Conservation (phyloP, 306 rosid species). For the Senna siamea region DNA sequence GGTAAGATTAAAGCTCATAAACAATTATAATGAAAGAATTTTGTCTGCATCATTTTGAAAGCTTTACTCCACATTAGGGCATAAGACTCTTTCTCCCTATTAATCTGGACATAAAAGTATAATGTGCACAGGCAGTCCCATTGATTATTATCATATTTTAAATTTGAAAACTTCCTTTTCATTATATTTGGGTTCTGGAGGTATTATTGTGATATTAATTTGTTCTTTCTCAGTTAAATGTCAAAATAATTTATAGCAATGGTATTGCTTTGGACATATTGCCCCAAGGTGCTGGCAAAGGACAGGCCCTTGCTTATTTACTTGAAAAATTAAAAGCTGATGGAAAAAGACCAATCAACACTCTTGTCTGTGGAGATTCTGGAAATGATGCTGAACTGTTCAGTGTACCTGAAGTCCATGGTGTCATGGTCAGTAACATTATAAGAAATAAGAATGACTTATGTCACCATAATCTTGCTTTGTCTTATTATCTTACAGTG, state of each 20-base stretch:
- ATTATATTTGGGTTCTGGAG: constrained; percentile 26
- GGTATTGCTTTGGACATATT: constrained; percentile 75
- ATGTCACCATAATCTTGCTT: constrained; percentile 22
- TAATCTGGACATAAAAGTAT: background rate
- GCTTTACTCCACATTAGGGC: background rate
- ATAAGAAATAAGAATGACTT: constrained; percentile 19
- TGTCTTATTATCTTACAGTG: constrained; percentile 19
- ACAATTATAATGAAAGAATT: constrained; percentile 20
- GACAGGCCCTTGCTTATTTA: constrained; percentile 68
- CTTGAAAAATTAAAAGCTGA: constrained; percentile 53
- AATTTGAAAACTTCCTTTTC: constrained; percentile 22
- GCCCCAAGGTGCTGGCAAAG: constrained; percentile 84
- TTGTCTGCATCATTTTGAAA: constrained; percentile 10
- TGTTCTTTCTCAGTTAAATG: constrained; percentile 64
- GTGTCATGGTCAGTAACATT: constrained; percentile 71
- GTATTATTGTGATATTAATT: constrained; percentile 24
- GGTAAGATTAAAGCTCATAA: constrained; percentile 51
- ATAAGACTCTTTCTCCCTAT: background rate
- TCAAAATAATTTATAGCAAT: constrained; percentile 78
- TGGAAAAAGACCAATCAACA: constrained; percentile 54
- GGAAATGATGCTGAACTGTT: constrained; percentile 86
- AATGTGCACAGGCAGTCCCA: background rate
- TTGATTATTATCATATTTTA: constrained; percentile 2
- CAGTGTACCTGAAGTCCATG: constrained; percentile 59
- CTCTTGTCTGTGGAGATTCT: constrained; percentile 95